Percentiles rank a stretch among this genome's conserved stretches.
Conservation (phyloP, 208 protist genomes). For the Spongospora subterranea region DNA sequence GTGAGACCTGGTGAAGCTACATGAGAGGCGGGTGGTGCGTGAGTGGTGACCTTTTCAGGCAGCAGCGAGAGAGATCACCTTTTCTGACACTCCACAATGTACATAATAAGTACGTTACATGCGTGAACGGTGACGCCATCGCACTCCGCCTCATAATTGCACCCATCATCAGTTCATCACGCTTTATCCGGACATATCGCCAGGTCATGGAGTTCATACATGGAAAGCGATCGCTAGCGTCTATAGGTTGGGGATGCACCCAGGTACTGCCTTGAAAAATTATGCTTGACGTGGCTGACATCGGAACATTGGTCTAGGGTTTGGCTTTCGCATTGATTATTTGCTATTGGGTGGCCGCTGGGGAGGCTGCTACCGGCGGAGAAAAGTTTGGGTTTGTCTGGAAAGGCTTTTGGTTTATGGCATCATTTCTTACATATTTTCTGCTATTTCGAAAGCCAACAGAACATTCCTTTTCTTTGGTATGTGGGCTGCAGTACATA, state of each 20-base stretch:
- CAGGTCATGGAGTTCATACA: slow-evolving; percentile 17
- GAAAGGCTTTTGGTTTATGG: slow-evolving; percentile 32
- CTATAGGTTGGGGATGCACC: neutral
- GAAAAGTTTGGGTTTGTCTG: slow-evolving; percentile 28
- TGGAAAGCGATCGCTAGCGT: neutral
- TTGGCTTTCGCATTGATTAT: neutral
- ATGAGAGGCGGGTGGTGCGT: too few species aligned
- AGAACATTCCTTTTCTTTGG: slow-evolving; percentile 20
- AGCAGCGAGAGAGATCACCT: too few species aligned
- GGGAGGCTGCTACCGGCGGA: neutral
- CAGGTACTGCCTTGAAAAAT: neutral
- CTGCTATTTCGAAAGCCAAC: slow-evolving; percentile 15
- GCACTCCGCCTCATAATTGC: too few species aligned
- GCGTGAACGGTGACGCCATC: too few species aligned
- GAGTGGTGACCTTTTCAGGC: too few species aligned
- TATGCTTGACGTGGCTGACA: neutral
- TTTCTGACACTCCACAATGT: too few species aligned
- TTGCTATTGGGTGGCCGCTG: slow-evolving; percentile 33
- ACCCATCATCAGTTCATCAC: too few species aligned
- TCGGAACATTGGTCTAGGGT: neutral
- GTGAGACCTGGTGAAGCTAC: too few species aligned
- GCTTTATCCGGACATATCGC: too few species aligned
- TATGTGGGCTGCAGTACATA: neutral
- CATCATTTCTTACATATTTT: neutral
- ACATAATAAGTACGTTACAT: too few species aligned